Base-by-base conservation (phyloP, 805 yeast genomes). In the Priceomyces fermenticarens region DNA sequence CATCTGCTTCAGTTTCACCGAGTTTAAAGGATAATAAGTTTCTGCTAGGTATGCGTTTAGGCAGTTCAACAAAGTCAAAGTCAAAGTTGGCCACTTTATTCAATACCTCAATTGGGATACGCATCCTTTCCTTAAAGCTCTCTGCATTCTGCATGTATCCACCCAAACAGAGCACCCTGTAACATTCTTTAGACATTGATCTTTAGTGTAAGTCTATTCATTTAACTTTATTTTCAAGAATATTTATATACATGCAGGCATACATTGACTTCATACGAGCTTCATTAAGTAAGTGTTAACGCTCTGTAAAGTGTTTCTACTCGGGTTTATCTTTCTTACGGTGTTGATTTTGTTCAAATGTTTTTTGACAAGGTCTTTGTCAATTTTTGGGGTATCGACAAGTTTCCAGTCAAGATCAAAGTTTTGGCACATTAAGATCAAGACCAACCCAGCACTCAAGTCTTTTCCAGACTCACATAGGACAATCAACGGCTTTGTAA, bases 261-360 rank as follows among this genome's bases (percentile, higher is more conserved):
- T 20, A 20, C 8, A 20, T 20, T 20, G 8, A 20, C 25, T 20
- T 20, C 8, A 20, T 5, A 20, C 25, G 4, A 8, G 7, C 25
- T 32, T 36, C 43, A 43, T 39, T 35, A 54, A 23, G 38, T 42
- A 53, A 23, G 80, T 60, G 46, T 87, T 84, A 2, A 85, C 79
- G 23, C 90, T 75, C 49, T 83, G 89, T 31, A 87, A 63, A 0
- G 95, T 84, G 9, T 87, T 81, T 37, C 96, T 67, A 41, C 89
- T 81, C 0, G 96, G 95, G 44, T 87, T 85, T 3, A 77, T 77
- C 31, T 72, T 76, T n/a, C 75, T 56, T 6, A 63, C 57, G 2
- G 71, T 61, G 12, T 75, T 66, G 3, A 88, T 51, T 35, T 57
- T 57, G 2, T 80, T 74, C 25, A 88, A 60, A 40, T 84, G 81